Conservation (phyloP, 2,329 filamentous ascomycete genomes). For the Exophiala lecanii-corni region DNA sequence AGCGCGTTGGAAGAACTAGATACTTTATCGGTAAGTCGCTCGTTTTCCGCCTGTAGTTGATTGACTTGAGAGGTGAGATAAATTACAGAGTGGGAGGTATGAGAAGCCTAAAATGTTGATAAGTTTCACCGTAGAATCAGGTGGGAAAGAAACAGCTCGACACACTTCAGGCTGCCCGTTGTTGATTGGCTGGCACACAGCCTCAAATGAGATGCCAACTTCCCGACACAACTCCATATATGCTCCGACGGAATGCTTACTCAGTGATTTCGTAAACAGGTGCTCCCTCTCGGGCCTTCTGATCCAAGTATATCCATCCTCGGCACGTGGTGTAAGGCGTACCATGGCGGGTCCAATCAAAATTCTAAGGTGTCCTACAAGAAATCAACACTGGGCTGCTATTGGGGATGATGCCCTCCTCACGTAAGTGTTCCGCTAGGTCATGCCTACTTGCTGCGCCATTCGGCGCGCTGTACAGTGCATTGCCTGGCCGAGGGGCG, state of each 20-base stretch:
- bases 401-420: slow-evolving; percentile 1
- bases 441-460: slow-evolving; percentile 7
- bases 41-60: slow-evolving; percentile 5
- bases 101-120: no score
- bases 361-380: slow-evolving; percentile 9
- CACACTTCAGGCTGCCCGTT: no score
- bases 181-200: not conserved
- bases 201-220: slow-evolving; percentile 14
- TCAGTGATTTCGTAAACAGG: slow-evolving; percentile 16
- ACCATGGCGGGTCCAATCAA: slow-evolving; percentile 10
- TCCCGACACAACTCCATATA: slow-evolving; percentile 15
- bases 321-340: slow-evolving; percentile 7
- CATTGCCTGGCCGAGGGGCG: no score
- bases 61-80: not conserved
- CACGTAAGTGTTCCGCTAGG: slow-evolving; percentile 13
- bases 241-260: slow-evolving; percentile 15
- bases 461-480: slow-evolving; percentile 3
- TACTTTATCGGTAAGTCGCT: slow-evolving; percentile 1
- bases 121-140: no score
- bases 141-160: no score
- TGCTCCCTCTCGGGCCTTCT: slow-evolving; percentile 9
- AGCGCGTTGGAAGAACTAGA: not conserved
- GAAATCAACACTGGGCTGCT: slow-evolving; percentile 1
- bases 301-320: slow-evolving; percentile 11
- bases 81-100: no score